These are phyloP conservation scores for Amauroascus niger DNA, from an alignment of 2,329 filamentous ascomycete species.

Conservation along the genomic window DNA sequence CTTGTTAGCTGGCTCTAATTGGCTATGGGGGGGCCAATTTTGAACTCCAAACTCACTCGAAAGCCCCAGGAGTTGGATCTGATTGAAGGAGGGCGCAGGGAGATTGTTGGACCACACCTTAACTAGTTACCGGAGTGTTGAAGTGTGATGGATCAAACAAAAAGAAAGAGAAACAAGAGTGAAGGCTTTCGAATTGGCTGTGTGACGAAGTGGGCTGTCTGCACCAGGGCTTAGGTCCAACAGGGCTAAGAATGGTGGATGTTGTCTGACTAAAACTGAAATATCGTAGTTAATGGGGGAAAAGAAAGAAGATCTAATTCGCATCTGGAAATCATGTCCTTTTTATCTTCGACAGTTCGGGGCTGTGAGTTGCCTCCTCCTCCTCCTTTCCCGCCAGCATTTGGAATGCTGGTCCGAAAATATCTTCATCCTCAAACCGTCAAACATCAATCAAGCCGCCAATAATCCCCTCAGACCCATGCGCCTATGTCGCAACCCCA, in stretches of 20 bases:
- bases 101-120: background rate
- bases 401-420: constrained; percentile 1
- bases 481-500: constrained; percentile 3
- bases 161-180: background rate
- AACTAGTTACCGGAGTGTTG: background rate
- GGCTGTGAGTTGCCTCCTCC: background rate
- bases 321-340: background rate
- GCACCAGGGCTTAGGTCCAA: background rate
- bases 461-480: background rate
- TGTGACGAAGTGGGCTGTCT: background rate
- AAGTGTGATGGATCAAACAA: too few species aligned
- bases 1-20: constrained; percentile 10
- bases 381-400: constrained; percentile 7
- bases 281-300: background rate
- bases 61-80: background rate
- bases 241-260: background rate
- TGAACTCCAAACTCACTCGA: background rate
- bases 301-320: background rate
- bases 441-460: background rate
- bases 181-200: background rate
- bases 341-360: constrained; percentile 5
- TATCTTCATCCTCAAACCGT: background rate
- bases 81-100: background rate
- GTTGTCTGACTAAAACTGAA: background rate
- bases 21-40: background rate